Evolutionary conservation across 2,329 filamentous ascomycete genomes (phyloP), one percentile per base, ranked within the genome.

Genomic region (Colletotrichum siamense): DNA sequence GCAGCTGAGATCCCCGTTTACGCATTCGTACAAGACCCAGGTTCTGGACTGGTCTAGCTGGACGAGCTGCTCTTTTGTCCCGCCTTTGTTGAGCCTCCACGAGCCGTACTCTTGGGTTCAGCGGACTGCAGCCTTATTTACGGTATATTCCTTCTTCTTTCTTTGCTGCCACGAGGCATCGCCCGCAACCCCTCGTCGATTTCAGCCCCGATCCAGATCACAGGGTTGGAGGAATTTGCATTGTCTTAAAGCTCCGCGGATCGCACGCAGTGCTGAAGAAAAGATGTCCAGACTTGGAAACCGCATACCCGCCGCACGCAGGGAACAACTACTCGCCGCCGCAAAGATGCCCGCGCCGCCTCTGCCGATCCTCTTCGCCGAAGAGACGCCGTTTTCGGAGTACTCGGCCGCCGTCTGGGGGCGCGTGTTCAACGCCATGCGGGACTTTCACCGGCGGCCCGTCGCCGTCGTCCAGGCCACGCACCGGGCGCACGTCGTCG

Each of bases 391-490:
- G 18, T 83, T 81, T 70, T 34, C 78, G 30, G 79, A 81, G 28
- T 82, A 82, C 10, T 81, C 80, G 36, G 79, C 81, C 74, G 82
- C 73, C 16, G 73, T 76, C 73, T 76, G 73, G 73, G 69, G 84
- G 16, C 82, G 87, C 24, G 84, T 89, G 28, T 89, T 89, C 84
- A 89, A 89, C 79, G 78, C 82, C 26, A 62, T 63, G n/a, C 83
- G 84, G 8, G 81, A 84, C 24, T 81, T 82, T 36, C 67, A 71
- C 12, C 80, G 82, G 10, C 85, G 83, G 32, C 88, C 88, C 1
- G 73, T 80, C 5, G 88, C 86, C 4, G 84, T 90, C 2, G 83
- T 88, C 7, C 81, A 84, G 71, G 86, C 86, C 8, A 84, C 82
- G 2, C 79, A 77, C 8, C 79, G 82, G 6, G 77, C 81, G 8